Conservation (phyloP, 2,329 filamentous ascomycete species). For the Talaromyces marneffei region DNA sequence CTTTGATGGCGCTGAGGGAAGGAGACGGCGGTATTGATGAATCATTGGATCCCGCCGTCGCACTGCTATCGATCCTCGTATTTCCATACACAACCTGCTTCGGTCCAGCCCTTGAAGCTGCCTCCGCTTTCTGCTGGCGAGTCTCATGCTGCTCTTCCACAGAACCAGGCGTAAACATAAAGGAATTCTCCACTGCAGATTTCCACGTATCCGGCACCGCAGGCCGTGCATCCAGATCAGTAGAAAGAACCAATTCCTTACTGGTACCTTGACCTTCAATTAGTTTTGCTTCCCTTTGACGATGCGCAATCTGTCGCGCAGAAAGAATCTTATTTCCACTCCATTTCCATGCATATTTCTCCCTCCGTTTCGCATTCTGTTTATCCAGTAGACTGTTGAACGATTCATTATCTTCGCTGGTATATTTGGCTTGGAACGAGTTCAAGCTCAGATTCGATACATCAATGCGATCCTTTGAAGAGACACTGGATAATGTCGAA, state of each 20-base stretch:
- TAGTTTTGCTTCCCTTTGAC: slow-evolving; percentile 58
- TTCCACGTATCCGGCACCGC: slow-evolving; percentile 75
- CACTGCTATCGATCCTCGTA: slow-evolving; percentile 57
- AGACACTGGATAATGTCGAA: not conserved
- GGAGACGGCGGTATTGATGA: slow-evolving; percentile 64
- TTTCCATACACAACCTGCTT: slow-evolving; percentile 76
- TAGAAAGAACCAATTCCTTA: slow-evolving; percentile 57
- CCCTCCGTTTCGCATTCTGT: slow-evolving; percentile 75
- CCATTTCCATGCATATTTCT: slow-evolving; percentile 88
- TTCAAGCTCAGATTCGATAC: slow-evolving; percentile 69
- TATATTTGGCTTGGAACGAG: slow-evolving; percentile 87
- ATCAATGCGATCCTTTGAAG: slow-evolving; percentile 46
- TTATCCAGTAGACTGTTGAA: slow-evolving; percentile 90
- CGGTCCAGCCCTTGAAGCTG: slow-evolving; percentile 65
- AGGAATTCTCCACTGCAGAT: slow-evolving; percentile 65
- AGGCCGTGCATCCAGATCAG: slow-evolving; percentile 61
- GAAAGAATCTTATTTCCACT: slow-evolving; percentile 73
- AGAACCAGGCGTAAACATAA: slow-evolving; percentile 67
- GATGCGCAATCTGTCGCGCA: slow-evolving; percentile 55
- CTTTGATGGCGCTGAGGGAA: slow-evolving; percentile 74
- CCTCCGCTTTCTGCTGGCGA: slow-evolving; percentile 61
- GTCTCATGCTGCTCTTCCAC: slow-evolving; percentile 54
- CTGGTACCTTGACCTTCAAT: slow-evolving; percentile 53
- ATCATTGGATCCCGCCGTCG: slow-evolving; percentile 41
- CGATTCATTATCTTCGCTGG: slow-evolving; percentile 94